These are phyloP conservation scores for Oleoguttula mirabilis DNA, from an alignment of 495 filamentous ascomycete species.

Conservation along the genomic window DNA sequence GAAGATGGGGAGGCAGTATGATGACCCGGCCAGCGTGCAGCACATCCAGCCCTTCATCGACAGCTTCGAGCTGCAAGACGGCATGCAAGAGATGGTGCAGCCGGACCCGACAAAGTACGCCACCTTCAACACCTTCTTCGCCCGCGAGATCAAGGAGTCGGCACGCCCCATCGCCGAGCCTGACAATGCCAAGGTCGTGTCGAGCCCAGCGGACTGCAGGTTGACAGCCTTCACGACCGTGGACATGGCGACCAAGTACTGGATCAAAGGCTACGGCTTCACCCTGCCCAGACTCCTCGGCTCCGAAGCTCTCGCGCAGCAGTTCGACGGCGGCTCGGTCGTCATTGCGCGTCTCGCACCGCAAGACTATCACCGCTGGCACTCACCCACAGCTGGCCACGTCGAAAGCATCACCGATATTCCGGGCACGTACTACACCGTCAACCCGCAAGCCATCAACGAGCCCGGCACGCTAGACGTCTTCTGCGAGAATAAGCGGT, in stretches of 20 bases:
- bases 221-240: conserved; percentile 20
- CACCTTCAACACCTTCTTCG: conserved; percentile 24
- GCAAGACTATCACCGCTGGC: conserved; percentile 25
- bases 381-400: conserved; percentile 15
- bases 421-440: conserved; percentile 26
- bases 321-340: conserved; percentile 19
- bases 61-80: conserved; percentile 26
- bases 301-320: conserved; percentile 8
- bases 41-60: conserved; percentile 36
- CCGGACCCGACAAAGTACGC: conserved; percentile 28
- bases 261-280: conserved; percentile 25
- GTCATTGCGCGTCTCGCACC: conserved; percentile 22
- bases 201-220: conserved; percentile 21
- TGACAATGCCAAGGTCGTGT: conserved; percentile 10
- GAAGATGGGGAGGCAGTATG: conserved; percentile 36
- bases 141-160: conserved; percentile 18
- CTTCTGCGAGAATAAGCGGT: conserved; percentile 35
- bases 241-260: conserved; percentile 24
- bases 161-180: conserved; percentile 18
- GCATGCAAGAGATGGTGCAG: conserved; percentile 27
- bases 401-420: conserved; percentile 19
- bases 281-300: conserved; percentile 20
- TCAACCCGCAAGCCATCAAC: conserved; percentile 39
- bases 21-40: conserved; percentile 26
- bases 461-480: conserved; percentile 33